Evolutionary conservation across 1,284 basidiomycete genomes (phyloP), one percentile per base, ranked within the genome.

Genomic region (Salmacisia buchloeana): DNA sequence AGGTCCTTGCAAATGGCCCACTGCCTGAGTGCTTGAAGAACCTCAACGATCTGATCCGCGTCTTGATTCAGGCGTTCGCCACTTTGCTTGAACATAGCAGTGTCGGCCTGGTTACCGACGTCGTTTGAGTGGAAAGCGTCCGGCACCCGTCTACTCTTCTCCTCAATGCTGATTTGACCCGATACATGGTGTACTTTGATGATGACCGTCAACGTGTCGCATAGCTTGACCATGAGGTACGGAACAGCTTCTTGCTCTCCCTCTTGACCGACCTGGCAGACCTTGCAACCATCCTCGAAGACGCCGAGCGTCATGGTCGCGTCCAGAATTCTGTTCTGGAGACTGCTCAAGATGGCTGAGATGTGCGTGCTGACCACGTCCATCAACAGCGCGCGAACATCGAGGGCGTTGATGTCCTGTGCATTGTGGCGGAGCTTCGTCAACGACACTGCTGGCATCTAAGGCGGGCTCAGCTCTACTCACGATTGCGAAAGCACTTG

Each of bases 1-100:
- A 77, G 65, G 21, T 75, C 73, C 41, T 74, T 71, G 15, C 71
- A 63, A 18, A 77, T 66, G 4, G 68, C 69, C 54, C 64, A 63
- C 39, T 68, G 63, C 15, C 70, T 67, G 33, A 73, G 69, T 29
- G 56, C 62, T 35, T 69, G 66, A 7, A 75, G 63, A 6, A 70
- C 63, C 12, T 70, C 68, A 21, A 69, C 63, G 15, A 75, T 54
- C 2, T 61, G 43, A 2, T 65, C 66, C 41, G 73, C 59, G 21
- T 66, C 65, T 29, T 38, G 59, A 36, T 75, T 75, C 59, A 75
- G 62, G 34, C 64, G 64, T 25, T 68, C 67, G 1, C 69, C n/a
- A n/a, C 29, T 54, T 29, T 54, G 49, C 13, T 25, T 18, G 27
- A 54, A 54, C 13, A 54, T 54, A 2, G 49, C 49, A 4, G 49